phyloP scores from a whole-genome alignment of 345 rosid genomes.

The Eucalyptus sp. region DNA sequence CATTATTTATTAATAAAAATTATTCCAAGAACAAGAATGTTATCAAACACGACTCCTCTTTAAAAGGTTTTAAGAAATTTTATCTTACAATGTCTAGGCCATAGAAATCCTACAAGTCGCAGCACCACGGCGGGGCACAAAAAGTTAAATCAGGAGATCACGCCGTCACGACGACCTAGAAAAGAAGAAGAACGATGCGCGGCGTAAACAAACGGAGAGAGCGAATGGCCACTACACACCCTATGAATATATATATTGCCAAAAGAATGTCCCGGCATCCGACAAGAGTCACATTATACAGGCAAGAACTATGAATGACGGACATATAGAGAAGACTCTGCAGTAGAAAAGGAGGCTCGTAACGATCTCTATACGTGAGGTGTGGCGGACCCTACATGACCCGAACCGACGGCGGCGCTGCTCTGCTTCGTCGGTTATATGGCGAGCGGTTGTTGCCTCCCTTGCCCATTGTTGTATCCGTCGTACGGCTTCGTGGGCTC shows the following conservation, averaged over 20 bases:
- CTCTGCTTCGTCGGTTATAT: background rate
- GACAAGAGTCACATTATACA: background rate
- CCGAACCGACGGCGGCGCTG: background rate
- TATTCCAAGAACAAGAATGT: too few relatives aligned
- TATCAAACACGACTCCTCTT: background rate
- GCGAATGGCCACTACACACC: background rate
- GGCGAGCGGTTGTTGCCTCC: slow-evolving; percentile 13
- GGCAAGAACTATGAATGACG: background rate
- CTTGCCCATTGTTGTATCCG: slow-evolving; percentile 25
- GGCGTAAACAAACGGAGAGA: background rate
- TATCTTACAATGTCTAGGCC: background rate
- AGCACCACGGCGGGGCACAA: too few relatives aligned
- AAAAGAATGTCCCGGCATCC: background rate
- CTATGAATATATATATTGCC: background rate
- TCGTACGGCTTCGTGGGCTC: slow-evolving; percentile 42
- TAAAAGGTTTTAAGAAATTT: background rate
- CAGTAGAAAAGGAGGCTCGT: background rate
- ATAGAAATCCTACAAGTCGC: background rate
- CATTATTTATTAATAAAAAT: too few relatives aligned
- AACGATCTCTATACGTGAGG: background rate
- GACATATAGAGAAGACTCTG: background rate
- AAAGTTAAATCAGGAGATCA: background rate
- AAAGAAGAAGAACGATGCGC: background rate
- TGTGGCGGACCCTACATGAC: background rate
- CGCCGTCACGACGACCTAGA: background rate